phyloP scores from a whole-genome alignment of 2,329 filamentous ascomycete genomes.

The Aspergillus sp. region DNA sequence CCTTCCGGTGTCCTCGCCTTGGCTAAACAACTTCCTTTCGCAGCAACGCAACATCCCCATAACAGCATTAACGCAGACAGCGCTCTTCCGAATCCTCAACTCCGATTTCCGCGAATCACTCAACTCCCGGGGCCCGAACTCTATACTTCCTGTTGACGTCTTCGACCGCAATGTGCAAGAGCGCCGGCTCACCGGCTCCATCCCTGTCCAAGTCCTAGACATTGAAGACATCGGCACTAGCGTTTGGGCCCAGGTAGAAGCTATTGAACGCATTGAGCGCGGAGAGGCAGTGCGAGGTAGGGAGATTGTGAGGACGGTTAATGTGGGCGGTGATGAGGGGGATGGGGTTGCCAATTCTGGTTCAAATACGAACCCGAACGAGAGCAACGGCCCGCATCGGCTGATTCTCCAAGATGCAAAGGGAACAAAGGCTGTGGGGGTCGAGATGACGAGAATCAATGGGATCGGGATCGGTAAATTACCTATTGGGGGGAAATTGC shows the following conservation, averaged over 20 bases:
- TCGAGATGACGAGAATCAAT: slow-evolving; percentile 69
- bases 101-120: slow-evolving; percentile 71
- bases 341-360: slow-evolving; percentile 16
- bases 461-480: slow-evolving; percentile 60
- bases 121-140: slow-evolving; percentile 45
- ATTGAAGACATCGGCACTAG: slow-evolving; percentile 79
- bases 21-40: slow-evolving; percentile 65
- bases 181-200: slow-evolving; percentile 57
- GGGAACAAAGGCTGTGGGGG: slow-evolving; percentile 67
- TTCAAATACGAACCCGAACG: background rate
- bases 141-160: slow-evolving; percentile 59
- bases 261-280: slow-evolving; percentile 55
- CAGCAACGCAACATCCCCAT: slow-evolving; percentile 59
- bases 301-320: slow-evolving; percentile 75
- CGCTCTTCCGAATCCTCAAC: slow-evolving; percentile 75
- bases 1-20: slow-evolving; percentile 57
- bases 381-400: slow-evolving; percentile 65
- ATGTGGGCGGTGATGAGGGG: slow-evolving; percentile 51
- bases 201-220: slow-evolving; percentile 80
- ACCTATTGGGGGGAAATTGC: slow-evolving; percentile 77
- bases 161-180: slow-evolving; percentile 57
- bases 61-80: slow-evolving; percentile 73
- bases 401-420: slow-evolving; percentile 77
- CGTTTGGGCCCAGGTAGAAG: slow-evolving; percentile 84
- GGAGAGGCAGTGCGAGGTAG: slow-evolving; percentile 61